Conservation (phyloP, 2,329 filamentous ascomycete species). For the Fusarium sp. region DNA sequence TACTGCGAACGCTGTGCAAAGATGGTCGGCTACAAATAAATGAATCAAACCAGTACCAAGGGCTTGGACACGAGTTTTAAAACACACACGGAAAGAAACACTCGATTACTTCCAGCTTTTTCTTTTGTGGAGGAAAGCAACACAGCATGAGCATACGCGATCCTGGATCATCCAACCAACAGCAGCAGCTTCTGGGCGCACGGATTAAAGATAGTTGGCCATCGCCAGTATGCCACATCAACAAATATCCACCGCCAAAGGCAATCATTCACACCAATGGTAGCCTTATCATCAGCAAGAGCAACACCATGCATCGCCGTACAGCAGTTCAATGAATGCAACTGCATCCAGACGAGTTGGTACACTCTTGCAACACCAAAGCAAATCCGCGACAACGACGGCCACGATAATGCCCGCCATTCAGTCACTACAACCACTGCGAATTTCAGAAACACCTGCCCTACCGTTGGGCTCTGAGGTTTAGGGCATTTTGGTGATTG, state of each 20-base stretch:
- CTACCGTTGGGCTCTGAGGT: slow-evolving; percentile 3
- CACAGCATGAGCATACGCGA: slow-evolving; percentile 20
- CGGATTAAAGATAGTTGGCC: slow-evolving; percentile 31
- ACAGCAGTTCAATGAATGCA: slow-evolving; percentile 13
- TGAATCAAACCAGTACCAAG: slow-evolving; percentile 7
- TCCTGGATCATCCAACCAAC: background rate
- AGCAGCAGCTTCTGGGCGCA: slow-evolving; percentile 25
- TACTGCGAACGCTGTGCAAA: slow-evolving; percentile 75
- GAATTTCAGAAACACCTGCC: slow-evolving; percentile 5
- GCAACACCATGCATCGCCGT: slow-evolving; percentile 9
- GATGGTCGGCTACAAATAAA: slow-evolving; percentile 73
- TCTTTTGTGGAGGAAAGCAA: slow-evolving; percentile 26
- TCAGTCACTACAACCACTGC: slow-evolving; percentile 7
- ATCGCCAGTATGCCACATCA: slow-evolving; percentile 26
- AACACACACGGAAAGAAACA: slow-evolving; percentile 13
- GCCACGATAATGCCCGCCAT: slow-evolving; percentile 3
- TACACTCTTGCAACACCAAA: slow-evolving; percentile 14
- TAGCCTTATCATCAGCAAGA: slow-evolving; percentile 13
- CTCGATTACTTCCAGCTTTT: slow-evolving; percentile 22
- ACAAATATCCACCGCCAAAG: slow-evolving; percentile 20
- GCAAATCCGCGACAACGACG: slow-evolving; percentile 16
- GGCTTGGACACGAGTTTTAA: slow-evolving; percentile 23
- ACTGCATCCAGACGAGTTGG: slow-evolving; percentile 22
- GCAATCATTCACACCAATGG: slow-evolving; percentile 11
- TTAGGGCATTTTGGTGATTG: slow-evolving; percentile 38